Conservation (phyloP, 495 filamentous ascomycete species). For the Glonium stellatum region DNA sequence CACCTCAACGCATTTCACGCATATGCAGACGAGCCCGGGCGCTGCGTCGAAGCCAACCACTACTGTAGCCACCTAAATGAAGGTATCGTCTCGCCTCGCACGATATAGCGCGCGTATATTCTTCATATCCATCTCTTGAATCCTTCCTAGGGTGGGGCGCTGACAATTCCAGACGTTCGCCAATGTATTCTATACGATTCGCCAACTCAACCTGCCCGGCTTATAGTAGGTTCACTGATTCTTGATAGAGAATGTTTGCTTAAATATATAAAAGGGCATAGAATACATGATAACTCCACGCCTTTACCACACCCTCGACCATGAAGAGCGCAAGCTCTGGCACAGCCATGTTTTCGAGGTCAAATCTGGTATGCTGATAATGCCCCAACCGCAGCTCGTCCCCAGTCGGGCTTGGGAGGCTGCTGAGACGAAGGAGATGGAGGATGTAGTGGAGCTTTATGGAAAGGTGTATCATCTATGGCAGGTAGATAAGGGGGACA, state of each 20-base stretch:
- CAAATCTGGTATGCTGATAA: slow-evolving; percentile 76
- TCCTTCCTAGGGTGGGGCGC: too few relatives aligned
- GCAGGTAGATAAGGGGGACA: slow-evolving; percentile 77
- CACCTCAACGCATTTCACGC: slow-evolving; percentile 82
- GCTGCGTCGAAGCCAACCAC: slow-evolving; percentile 72
- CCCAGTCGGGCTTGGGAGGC: slow-evolving; percentile 58
- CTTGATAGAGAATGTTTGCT: too few relatives aligned
- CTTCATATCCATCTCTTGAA: background rate
- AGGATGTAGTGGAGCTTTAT: slow-evolving; percentile 61
- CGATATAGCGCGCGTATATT: background rate
- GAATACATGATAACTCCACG: slow-evolving; percentile 85
- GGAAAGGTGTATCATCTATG: slow-evolving; percentile 90
- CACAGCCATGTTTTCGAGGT: slow-evolving; percentile 82
- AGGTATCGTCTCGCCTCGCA: slow-evolving; percentile 31
- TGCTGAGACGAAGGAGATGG: slow-evolving; percentile 76
- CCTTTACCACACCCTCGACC: slow-evolving; percentile 58
- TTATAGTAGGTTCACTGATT: slow-evolving; percentile 46
- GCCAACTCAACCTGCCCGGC: slow-evolving; percentile 53
- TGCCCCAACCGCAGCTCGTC: slow-evolving; percentile 59
- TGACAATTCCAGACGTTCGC: slow-evolving; percentile 36
- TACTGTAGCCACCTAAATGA: slow-evolving; percentile 78
- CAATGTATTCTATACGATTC: slow-evolving; percentile 86
- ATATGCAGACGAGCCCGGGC: slow-evolving; percentile 61
- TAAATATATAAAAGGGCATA: background rate
- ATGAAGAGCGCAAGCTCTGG: slow-evolving; percentile 66